Base-by-base conservation (phyloP, 2,329 filamentous ascomycete species). In the Monosporascus sp. region DNA sequence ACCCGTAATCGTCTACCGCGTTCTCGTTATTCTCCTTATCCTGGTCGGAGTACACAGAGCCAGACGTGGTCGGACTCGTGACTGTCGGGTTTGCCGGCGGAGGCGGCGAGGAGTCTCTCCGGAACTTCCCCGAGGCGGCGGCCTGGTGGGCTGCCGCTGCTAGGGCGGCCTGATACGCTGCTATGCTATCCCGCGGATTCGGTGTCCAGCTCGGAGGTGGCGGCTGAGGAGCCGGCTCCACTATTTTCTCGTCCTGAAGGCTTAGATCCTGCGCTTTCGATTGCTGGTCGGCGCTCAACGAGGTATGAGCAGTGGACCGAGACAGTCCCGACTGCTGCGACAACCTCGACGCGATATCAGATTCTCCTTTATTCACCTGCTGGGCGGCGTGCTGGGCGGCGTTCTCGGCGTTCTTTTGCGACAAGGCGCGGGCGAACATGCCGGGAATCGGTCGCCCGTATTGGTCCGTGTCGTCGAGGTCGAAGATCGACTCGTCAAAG, bases 161-260 rank as follows among this genome's bases (percentile, higher is more conserved):
- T 5, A 97, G 77, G 1, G 91, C 91, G 50, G 87, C 87, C 65
- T 96, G 91, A 63, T 97, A 93, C 1, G 84, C 87, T 43, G 84
- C 84, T 53, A 75, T 71, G 27, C 63, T 68, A 50, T 62, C 64
- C 62, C 60, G 56, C 14, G 61, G 60, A 11, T 48, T 41, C 40
- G 52, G 41, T 4, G 50, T 47, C 11, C 58, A 56, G 8, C 52
- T 55, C 11, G 50, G 44, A 31, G 57, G 51, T 37, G 60, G 57
- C 5, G 57, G 58, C 8, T 59, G 51, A n/a, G 58, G 52, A 9
- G n/a, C 44, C 8, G 43, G 9, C n/a, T 58, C 43, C 17, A 26
- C 44, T 22, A 43, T 44, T 16, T 55, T 54, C 20, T 60, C 52
- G 16, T 56, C 53, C 7, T 51, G 35, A 17, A 41, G 41, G 5